Percentiles rank a stretch among this genome's conserved stretches.
Conservation (phyloP, 441 rosid species). For the Melastoma candidum region DNA sequence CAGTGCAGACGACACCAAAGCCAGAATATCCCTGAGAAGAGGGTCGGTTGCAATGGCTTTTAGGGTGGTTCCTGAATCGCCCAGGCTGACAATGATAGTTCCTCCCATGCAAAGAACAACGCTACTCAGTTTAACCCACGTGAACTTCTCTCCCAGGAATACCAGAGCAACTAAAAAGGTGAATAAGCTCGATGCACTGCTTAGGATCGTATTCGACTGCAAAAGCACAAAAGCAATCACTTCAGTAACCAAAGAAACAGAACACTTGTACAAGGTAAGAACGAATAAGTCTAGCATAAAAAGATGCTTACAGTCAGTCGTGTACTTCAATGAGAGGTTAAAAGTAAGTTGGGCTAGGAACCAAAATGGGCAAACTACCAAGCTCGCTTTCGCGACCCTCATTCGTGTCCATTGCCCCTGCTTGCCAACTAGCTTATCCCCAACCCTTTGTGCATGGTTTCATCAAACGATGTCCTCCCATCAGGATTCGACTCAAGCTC, state of each 20-base stretch:
- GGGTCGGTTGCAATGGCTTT: constrained; percentile 50
- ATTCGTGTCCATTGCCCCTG: constrained; percentile 82
- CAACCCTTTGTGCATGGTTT: constrained; percentile 10
- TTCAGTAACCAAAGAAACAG: constrained; percentile 4
- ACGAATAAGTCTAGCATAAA: neutral
- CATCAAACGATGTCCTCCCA: constrained; percentile 20
- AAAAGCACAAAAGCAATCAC: constrained; percentile 12
- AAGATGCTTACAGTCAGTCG: constrained; percentile 60
- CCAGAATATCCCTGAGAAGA: constrained; percentile 69
- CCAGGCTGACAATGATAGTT: constrained; percentile 77
- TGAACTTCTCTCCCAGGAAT: constrained; percentile 78
- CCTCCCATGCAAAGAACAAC: constrained; percentile 96
- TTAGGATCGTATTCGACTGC: constrained; percentile 92
- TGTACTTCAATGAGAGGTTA: constrained; percentile 82
- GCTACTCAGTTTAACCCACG: constrained; percentile 79
- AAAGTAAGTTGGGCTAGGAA: constrained; percentile 85
- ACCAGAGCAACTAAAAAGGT: constrained; percentile 71
- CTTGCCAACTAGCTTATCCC: constrained; percentile 38
- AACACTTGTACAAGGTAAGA: constrained; percentile 1
- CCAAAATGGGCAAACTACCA: constrained; percentile 87
- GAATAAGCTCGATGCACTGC: constrained; percentile 87
- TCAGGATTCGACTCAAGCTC: constrained; percentile 15
- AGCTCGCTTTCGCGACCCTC: constrained; percentile 76
- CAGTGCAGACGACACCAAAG: constrained; percentile 67
- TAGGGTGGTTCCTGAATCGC: constrained; percentile 48